These are phyloP conservation scores for Westerdykella aurantiaca DNA, from an alignment of 2,329 filamentous ascomycete species.

Conservation along the genomic window DNA sequence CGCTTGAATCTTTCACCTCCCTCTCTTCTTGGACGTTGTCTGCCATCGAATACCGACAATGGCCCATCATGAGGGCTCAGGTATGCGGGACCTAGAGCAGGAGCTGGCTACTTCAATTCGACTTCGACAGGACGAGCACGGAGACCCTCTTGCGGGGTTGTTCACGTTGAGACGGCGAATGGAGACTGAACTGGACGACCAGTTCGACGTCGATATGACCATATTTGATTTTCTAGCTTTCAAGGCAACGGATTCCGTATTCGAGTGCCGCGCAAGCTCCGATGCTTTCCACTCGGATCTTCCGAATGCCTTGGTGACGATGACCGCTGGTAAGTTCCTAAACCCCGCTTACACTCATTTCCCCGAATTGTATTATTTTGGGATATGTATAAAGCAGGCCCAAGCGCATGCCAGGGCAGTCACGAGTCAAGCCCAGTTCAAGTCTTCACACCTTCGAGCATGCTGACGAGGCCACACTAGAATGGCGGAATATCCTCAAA, in stretches of 20 bases:
- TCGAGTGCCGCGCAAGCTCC: slow-evolving; percentile 32
- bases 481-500: slow-evolving; percentile 42
- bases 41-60: neutral
- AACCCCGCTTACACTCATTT: neutral
- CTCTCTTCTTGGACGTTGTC: neutral
- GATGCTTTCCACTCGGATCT: slow-evolving; percentile 29
- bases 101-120: slow-evolving; percentile 18
- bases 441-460: neutral
- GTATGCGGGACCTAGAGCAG: slow-evolving; percentile 20
- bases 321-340: slow-evolving; percentile 25
- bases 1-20: neutral
- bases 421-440: neutral
- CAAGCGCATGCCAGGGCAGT: slow-evolving; percentile 8
- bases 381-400: neutral
- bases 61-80: neutral
- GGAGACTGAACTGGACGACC: slow-evolving; percentile 32
- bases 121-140: slow-evolving; percentile 9
- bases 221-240: slow-evolving; percentile 54
- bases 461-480: slow-evolving; percentile 19
- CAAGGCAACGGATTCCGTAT: slow-evolving; percentile 40
- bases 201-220: slow-evolving; percentile 48
- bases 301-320: slow-evolving; percentile 27
- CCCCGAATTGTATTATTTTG: neutral
- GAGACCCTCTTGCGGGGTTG: slow-evolving; percentile 24
- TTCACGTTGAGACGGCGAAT: slow-evolving; percentile 28